phyloP scores from a whole-genome alignment of 1,139 yeast genomes.

The Yamadazyma pseudoaaseri region DNA sequence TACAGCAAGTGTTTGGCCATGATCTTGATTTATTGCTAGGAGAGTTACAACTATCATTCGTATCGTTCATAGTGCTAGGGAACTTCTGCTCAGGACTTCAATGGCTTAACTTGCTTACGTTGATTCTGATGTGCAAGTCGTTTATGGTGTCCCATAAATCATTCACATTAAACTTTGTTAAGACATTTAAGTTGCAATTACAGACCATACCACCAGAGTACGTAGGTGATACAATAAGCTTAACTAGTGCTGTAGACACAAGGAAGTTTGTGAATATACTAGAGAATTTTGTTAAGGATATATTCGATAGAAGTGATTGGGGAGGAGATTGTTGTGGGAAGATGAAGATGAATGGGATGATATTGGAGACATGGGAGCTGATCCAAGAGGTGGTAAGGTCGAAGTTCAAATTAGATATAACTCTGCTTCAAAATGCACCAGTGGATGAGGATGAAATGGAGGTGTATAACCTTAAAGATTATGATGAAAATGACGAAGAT shows the following conservation, averaged over 20 bases:
- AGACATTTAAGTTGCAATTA: slow-evolving; percentile 18
- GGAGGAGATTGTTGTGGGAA: slow-evolving; percentile 19
- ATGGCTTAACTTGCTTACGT: slow-evolving; percentile 24
- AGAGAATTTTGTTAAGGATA: slow-evolving; percentile 21
- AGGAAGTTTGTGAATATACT: slow-evolving; percentile 16
- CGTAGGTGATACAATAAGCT: slow-evolving; percentile 17
- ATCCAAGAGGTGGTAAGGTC: slow-evolving; percentile 9
- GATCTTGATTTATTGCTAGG: slow-evolving; percentile 22
- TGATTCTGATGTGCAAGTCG: slow-evolving; percentile 23
- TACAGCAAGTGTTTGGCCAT: slow-evolving; percentile 20
- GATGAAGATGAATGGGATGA: slow-evolving; percentile 21
- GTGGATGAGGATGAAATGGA: slow-evolving; percentile 22
- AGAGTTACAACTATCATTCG: slow-evolving; percentile 26
- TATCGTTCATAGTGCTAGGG: slow-evolving; percentile 26
- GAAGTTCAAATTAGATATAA: slow-evolving; percentile 19
- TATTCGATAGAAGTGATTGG: slow-evolving; percentile 15
- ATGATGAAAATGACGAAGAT: slow-evolving; percentile 29
- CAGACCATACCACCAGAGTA: slow-evolving; percentile 24
- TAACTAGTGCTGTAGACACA: slow-evolving; percentile 19
- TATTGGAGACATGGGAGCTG: slow-evolving; percentile 19
- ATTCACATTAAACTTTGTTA: slow-evolving; percentile 18
- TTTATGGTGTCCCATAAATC: slow-evolving; percentile 12
- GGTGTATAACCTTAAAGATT: slow-evolving; percentile 20
- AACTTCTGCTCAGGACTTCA: slow-evolving; percentile 31
- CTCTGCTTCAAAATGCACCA: slow-evolving; percentile 7